Percentiles rank a stretch among this genome's conserved stretches.
phyloP scores from a whole-genome alignment of 495 filamentous ascomycete genomes.

The Apiosordaria backusii region DNA sequence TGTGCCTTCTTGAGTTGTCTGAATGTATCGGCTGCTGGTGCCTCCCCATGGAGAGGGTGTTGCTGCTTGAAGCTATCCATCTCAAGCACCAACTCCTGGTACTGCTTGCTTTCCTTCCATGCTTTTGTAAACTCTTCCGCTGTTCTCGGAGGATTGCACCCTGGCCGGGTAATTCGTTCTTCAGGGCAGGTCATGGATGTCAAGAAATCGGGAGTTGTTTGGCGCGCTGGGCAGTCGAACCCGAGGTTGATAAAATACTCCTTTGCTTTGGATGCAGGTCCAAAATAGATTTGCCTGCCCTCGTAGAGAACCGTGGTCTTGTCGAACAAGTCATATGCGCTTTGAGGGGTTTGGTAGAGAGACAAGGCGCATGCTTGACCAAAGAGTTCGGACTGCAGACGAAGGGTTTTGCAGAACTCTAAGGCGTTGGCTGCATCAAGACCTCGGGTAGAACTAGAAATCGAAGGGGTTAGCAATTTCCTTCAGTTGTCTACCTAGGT shows the following conservation, averaged over 20 bases:
- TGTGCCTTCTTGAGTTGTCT: neutral
- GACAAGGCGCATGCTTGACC: conserved; percentile 57
- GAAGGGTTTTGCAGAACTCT: conserved; percentile 44
- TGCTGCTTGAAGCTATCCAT: conserved; percentile 60
- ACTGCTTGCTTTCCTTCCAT: conserved; percentile 31
- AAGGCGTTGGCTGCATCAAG: conserved; percentile 50
- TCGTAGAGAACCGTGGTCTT: conserved; percentile 60
- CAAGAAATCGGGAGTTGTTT: conserved; percentile 71
- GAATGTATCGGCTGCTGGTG: conserved; percentile 14
- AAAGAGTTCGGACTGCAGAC: conserved; percentile 48
- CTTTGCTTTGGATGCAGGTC: conserved; percentile 50
- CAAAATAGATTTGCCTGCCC: conserved; percentile 63
- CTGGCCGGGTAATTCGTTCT: conserved; percentile 63
- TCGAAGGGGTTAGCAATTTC: conserved; percentile 41
- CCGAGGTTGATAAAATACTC: conserved; percentile 58
- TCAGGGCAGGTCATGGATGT: conserved; percentile 71
- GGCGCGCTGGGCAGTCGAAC: conserved; percentile 59
- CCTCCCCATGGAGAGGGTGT: conserved; percentile 52
- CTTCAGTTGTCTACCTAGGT: neutral
- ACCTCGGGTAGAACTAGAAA: conserved; percentile 53
- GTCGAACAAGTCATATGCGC: conserved; percentile 62
- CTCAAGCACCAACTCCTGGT: conserved; percentile 50
- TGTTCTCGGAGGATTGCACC: conserved; percentile 60
- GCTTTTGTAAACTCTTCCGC: conserved; percentile 58
- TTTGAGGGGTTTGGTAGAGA: conserved; percentile 70